Evolutionary conservation across 345 rosid species (phyloP).

Genomic region (Gossypium turneri): DNA sequence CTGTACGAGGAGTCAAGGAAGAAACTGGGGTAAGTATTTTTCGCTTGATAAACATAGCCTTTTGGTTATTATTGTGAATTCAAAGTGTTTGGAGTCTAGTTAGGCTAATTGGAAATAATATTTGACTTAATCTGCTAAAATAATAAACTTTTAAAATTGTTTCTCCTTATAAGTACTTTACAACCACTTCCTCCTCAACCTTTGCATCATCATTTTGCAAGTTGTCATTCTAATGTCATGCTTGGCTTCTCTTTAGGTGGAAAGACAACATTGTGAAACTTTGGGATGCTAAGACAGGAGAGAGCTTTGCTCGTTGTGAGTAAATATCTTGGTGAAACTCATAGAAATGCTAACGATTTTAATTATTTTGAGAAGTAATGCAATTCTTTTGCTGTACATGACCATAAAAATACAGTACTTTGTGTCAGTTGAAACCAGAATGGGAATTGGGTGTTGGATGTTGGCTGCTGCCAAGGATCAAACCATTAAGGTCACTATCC

Average conservation of each 20-base stretch:
- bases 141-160: no score
- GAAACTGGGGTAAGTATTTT: no score
- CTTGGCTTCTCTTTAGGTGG: constrained; percentile 55
- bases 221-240: constrained; percentile 7
- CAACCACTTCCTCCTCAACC: no score
- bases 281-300: constrained; percentile 91
- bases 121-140: no score
- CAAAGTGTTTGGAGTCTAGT: no score
- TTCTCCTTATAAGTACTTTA: no score
- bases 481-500: constrained; percentile 63
- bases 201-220: constrained; percentile 4
- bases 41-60: no score
- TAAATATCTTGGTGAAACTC: constrained; percentile 17
- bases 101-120: no score
- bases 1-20: no score
- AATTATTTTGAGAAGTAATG: constrained; percentile 18
- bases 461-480: constrained; percentile 94
- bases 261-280: constrained; percentile 92
- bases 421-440: constrained; percentile 97
- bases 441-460: constrained; percentile 97
- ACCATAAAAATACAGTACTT: constrained; percentile 93
- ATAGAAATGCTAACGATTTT: neutral
- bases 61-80: no score
- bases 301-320: constrained; percentile 94
- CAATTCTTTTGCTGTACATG: constrained; percentile 67